phyloP scores from a whole-genome alignment of 2,329 filamentous ascomycete species.

The Exophiala oligosperma region DNA sequence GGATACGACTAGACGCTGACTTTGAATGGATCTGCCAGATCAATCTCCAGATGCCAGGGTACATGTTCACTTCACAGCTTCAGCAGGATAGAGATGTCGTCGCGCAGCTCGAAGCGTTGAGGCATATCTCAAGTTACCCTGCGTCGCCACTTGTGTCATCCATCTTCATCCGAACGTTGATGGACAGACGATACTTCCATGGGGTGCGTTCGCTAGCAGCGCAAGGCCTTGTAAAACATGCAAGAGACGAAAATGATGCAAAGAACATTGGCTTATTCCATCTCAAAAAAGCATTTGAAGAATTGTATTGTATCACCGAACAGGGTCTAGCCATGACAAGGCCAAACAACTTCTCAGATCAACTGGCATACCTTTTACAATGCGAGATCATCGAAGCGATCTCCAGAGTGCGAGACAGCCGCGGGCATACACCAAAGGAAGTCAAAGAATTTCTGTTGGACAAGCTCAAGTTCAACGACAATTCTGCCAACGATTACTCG shows the following conservation, averaged over 20 bases:
- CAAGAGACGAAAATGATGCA: slow-evolving; percentile 58
- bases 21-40: slow-evolving; percentile 94
- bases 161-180: slow-evolving; percentile 82
- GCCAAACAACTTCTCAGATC: slow-evolving; percentile 89
- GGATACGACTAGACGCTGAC: slow-evolving; percentile 96
- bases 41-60: slow-evolving; percentile 78
- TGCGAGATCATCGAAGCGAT: slow-evolving; percentile 80
- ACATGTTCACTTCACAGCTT: slow-evolving; percentile 97
- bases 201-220: slow-evolving; percentile 87
- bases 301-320: slow-evolving; percentile 81
- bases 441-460: slow-evolving; percentile 85
- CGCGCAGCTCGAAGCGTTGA: slow-evolving; percentile 73
- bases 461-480: slow-evolving; percentile 90
- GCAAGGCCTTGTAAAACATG: slow-evolving; percentile 73
- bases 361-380: slow-evolving; percentile 80
- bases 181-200: slow-evolving; percentile 91
- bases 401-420: slow-evolving; percentile 70
- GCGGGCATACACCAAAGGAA: slow-evolving; percentile 73
- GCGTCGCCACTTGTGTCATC: slow-evolving; percentile 82
- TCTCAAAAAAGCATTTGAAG: slow-evolving; percentile 79
- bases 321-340: slow-evolving; percentile 67
- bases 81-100: slow-evolving; percentile 97
- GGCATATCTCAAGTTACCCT: slow-evolving; percentile 67
- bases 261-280: slow-evolving; percentile 81
- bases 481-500: slow-evolving; percentile 82